Base-by-base conservation (phyloP, 2,329 filamentous ascomycete species). In the Stagonosporopsis tanaceti region DNA sequence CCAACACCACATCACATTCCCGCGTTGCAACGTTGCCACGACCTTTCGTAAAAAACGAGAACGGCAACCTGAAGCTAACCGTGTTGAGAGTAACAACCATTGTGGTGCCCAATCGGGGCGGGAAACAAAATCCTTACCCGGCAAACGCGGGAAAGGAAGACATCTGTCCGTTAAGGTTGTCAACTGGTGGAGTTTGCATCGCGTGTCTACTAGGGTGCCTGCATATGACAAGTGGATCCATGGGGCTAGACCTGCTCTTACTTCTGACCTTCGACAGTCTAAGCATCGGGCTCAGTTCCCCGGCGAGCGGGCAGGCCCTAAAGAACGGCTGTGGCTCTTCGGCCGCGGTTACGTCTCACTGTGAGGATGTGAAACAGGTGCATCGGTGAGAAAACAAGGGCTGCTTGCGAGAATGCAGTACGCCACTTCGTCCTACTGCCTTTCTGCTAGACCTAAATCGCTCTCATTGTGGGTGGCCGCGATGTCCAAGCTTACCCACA, bases 311-410 rank as follows among this genome's bases (percentile, higher is more conserved):
- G 64, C 66, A 57, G 59, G 41, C 65, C 55, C 48, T 61, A 61
- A 62, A 54, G 14, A 58, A 52, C 63, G 63, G 66, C 52, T 65
- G 64, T 70, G 62, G 64, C 62, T 63, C 61, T 60, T 60, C 55
- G 61, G 50, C 59, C 60, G 62, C 56, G 58, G 61, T 55, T 58
- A 55, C 59, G 44, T 60, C 47, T 52, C 61, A 63, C 65, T 59
- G 67, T 50, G 62, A 57, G 59, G 57, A 59, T 65, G 68, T 65
- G 65, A 64, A 67, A 62, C 65, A 60, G 58, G 61, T 65, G 65
- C 66, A 58, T 67, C 67, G 69, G 68, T 69, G 66, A 70, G 63
- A 66, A 65, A 62, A 59, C 64, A 68, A 71, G 57, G 41, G 65
- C 42, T 59, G 63, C 60, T 63, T 62, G 62, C 66, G 67, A 64